These are phyloP conservation scores for Euptelea pleiosperma DNA, from an alignment of 164 flowering plant species.

Conservation along the genomic window DNA sequence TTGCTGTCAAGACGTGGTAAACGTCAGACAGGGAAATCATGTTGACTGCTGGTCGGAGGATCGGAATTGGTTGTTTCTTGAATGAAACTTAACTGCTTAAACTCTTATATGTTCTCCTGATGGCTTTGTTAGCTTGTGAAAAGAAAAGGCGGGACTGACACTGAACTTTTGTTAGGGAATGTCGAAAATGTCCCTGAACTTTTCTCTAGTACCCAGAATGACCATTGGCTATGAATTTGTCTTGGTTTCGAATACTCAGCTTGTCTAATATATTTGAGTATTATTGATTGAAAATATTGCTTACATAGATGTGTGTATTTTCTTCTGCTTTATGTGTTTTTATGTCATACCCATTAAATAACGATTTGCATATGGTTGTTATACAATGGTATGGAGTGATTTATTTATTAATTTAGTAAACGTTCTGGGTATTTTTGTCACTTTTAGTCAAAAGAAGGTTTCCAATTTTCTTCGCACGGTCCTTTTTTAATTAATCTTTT, in stretches of 20 bases:
- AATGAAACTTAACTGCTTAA: constrained; percentile 8
- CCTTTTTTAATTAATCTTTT: constrained; percentile 21
- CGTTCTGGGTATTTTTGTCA: constrained; percentile 28
- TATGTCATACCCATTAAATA: background rate
- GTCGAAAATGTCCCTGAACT: constrained; percentile 21
- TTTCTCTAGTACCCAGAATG: constrained; percentile 21
- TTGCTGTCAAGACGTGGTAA: constrained; percentile 59
- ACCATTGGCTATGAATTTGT: constrained; percentile 11
- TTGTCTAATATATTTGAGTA: background rate
- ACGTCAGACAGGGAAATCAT: constrained; percentile 58
- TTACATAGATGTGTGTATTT: background rate
- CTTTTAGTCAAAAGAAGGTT: constrained; percentile 21
- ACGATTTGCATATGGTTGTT: constrained; percentile 1
- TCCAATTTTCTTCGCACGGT: constrained; percentile 16
- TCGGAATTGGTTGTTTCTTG: background rate
- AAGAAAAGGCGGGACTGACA: constrained; percentile 17
- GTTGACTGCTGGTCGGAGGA: constrained; percentile 6
- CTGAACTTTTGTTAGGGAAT: constrained; percentile 5
- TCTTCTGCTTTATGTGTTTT: background rate
- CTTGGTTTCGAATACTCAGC: too few relatives aligned
- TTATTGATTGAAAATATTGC: background rate
- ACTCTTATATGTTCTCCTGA: constrained; percentile 21
- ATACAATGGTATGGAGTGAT: constrained; percentile 1
- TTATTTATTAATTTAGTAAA: constrained; percentile 4
- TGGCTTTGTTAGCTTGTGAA: constrained; percentile 26